Evolutionary conservation across 768 basidiomycete genomes (phyloP), one percentile per base, ranked within the genome.

Genomic region (Kwoniella sp.): DNA sequence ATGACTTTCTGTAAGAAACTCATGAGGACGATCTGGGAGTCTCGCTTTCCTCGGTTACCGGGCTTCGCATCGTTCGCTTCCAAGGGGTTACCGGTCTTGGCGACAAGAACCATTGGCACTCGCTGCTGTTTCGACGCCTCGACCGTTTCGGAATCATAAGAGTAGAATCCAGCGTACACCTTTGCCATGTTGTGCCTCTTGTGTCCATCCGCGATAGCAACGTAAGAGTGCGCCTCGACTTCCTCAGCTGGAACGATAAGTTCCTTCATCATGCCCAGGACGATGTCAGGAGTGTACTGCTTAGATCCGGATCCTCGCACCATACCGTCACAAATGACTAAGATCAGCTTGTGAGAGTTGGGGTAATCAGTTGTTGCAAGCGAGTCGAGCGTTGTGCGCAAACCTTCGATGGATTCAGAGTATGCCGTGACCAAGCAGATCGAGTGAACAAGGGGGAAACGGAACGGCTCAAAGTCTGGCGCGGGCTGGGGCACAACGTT

Each of bases 131-230:
- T 99, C 56, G 88, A 88, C 29, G 84, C 82, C 81, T 98, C 96
- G 25, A 90, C 85, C 1, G 94, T 95, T 46, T 88, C 85, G 74
- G 92, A 85, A 76, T 97, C 92, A 80, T 98, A 99, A 65, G 88
- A 86, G 80, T 99, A 98, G 83, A 91, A 99, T 12, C 96, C 96
- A 37, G 96, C 94, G 74, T 90, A 97, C 44, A 98, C 93, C 82
- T 94, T 93, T 44, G 93, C 95, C 93, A 95, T 96, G 79, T 99
- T 99, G 84, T 98, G 96, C 36, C 92, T 86, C 82, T 96, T 98
- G 84, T 98, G 94, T n/a, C 96, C 96, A 76, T 99, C 95, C 17
- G 96, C 96, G 72, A 99, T 97, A 63, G 96, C 93, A 58, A 98
- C 93, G 75, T 98, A 99, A 26, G 92, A 95, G 70, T 95, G 91